Percentiles rank a stretch among this genome's conserved stretches.
phyloP scores from a whole-genome alignment of 805 yeast species.

The Wickerhamiella sorbophila region DNA sequence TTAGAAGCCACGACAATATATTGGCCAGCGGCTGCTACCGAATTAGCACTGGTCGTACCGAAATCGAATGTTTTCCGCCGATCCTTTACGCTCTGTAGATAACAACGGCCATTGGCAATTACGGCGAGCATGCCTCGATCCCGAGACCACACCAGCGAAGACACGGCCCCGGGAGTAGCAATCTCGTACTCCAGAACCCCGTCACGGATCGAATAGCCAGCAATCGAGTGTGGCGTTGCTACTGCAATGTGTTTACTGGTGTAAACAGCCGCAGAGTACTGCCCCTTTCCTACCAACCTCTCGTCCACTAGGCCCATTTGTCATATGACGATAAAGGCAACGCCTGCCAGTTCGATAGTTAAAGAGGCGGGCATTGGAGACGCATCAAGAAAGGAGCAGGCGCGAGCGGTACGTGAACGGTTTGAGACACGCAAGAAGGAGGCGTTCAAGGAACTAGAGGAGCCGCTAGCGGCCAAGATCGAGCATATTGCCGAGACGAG shows the following conservation, averaged over 20 bases:
- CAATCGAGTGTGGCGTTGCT: not conserved
- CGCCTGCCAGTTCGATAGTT: constrained; percentile 2
- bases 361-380: constrained; percentile 7
- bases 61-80: not conserved
- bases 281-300: not conserved
- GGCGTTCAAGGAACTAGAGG: constrained; percentile 13
- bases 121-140: not conserved
- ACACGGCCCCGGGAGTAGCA: not conserved
- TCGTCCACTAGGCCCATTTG: constrained; percentile 1
- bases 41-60: not conserved
- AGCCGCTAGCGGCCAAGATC: constrained; percentile 18
- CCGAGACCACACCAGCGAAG: not conserved
- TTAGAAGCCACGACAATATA: constrained; percentile 2
- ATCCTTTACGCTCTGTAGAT: not conserved
- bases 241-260: not conserved
- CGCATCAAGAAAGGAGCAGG: constrained; percentile 9
- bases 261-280: not conserved
- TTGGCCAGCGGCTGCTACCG: constrained; percentile 1
- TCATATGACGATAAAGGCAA: no score
- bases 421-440: constrained; percentile 6
- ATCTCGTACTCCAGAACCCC: not conserved
- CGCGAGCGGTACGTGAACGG: constrained; percentile 8
- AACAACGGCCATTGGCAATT: not conserved
- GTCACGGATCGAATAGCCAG: not conserved
- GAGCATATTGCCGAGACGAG: constrained; percentile 16